Percentiles rank a stretch among this genome's conserved stretches.
These are phyloP conservation scores for Kingdonia uniflora DNA, from an alignment of 164 flowering plant species.

Conservation along the genomic window DNA sequence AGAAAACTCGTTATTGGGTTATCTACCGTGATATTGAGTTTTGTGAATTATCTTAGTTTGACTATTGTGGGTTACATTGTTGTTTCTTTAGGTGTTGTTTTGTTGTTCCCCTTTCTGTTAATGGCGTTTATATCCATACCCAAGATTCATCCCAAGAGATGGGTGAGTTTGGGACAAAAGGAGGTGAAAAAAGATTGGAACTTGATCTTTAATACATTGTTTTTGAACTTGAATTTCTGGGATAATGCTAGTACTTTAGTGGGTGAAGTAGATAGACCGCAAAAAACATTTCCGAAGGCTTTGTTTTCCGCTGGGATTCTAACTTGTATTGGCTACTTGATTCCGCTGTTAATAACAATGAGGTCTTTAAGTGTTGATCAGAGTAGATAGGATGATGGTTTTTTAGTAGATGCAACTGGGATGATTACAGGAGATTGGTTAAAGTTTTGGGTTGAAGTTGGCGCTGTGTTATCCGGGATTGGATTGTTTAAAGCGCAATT, in stretches of 20 bases:
- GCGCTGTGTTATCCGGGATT: not conserved
- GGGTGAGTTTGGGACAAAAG: not conserved
- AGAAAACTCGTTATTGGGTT: constrained; percentile 27
- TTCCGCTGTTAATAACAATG: not conserved
- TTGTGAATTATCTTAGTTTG: constrained; percentile 60
- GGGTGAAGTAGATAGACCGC: not conserved
- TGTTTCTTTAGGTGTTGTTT: constrained; percentile 41
- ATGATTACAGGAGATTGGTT: not conserved
- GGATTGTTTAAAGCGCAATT: constrained; percentile 2
- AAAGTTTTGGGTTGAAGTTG: not conserved
- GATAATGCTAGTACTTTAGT: not conserved
- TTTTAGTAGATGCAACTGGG: not conserved
- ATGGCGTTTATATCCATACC: constrained; percentile 42
- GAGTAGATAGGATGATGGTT: not conserved
- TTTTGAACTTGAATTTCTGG: not conserved
- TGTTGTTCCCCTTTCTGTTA: constrained; percentile 54
- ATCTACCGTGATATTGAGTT: constrained; percentile 39
- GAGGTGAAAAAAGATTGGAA: constrained; percentile 7
- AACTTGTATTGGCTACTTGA: not conserved
- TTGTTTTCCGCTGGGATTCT: not conserved
- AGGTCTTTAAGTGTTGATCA: not conserved
- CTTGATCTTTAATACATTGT: not conserved
- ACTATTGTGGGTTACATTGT: constrained; percentile 64
- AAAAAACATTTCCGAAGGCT: not conserved
- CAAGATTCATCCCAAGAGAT: not conserved